Evolutionary conservation across 2,329 filamentous ascomycete genomes (phyloP).

Genomic region (Pezicula rhizophila): DNA sequence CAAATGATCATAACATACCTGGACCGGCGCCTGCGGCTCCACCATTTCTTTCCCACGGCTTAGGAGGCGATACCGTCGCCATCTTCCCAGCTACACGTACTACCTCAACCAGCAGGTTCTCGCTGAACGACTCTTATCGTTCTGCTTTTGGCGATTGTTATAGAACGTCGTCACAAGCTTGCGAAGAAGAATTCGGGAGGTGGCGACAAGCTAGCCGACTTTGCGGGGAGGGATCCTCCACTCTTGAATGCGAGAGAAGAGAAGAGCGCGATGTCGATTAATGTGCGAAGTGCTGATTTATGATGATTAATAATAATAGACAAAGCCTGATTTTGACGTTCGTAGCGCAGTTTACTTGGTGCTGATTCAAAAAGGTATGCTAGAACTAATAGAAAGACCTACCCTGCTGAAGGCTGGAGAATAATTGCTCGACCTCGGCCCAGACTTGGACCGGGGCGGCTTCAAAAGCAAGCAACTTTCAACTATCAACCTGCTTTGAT

Average conservation of each 20-base stretch:
- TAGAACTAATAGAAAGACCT: too few relatives aligned
- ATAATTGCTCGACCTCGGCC: not conserved
- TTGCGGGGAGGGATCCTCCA: conserved; percentile 7
- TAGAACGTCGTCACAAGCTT: conserved; percentile 1
- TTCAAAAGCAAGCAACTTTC: too few relatives aligned
- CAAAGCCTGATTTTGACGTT: conserved; percentile 2
- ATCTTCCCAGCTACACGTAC: conserved; percentile 12
- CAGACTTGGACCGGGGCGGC: not conserved
- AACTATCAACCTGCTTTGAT: too few relatives aligned
- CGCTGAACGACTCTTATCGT: conserved; percentile 11
- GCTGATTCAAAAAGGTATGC: too few relatives aligned
- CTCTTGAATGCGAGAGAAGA: not conserved
- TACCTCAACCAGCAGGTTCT: conserved; percentile 5
- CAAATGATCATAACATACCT: conserved; percentile 19
- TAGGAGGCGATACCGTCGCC: conserved; percentile 75
- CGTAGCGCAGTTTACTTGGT: not conserved
- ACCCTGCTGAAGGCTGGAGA: too few relatives aligned
- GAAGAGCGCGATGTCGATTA: not conserved
- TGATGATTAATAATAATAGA: not conserved
- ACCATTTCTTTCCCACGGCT: conserved; percentile 89
- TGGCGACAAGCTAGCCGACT: not conserved
- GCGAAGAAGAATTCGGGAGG: conserved; percentile 7
- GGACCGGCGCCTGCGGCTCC: conserved; percentile 20
- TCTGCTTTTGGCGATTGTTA: conserved; percentile 1
- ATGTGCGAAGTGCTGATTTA: not conserved